phyloP scores from a whole-genome alignment of 345 rosid genomes.

The Arabis alpina region DNA sequence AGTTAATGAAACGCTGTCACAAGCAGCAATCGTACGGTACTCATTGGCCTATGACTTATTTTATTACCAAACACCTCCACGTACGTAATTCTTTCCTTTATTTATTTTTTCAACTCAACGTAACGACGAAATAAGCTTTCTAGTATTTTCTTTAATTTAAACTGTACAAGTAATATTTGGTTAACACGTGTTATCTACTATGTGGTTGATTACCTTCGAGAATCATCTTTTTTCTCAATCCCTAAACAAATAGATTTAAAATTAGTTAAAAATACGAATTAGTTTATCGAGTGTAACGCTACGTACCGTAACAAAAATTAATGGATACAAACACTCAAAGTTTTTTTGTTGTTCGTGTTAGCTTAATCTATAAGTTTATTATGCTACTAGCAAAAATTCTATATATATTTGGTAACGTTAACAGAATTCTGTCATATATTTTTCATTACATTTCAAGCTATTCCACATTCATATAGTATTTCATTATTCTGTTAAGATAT shows the following conservation, averaged over 20 bases:
- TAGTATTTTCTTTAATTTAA: slow-evolving; percentile 12
- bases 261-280: background rate
- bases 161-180: slow-evolving; percentile 34
- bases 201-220: slow-evolving; percentile 30
- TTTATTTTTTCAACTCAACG: background rate
- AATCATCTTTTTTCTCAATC: slow-evolving; percentile 31
- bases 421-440: background rate
- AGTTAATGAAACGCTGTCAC: slow-evolving; percentile 38
- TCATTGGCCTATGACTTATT: slow-evolving; percentile 29
- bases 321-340: background rate
- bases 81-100: background rate
- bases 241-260: slow-evolving; percentile 29
- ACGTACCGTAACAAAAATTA: slow-evolving; percentile 38
- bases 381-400: background rate
- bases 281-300: slow-evolving; percentile 39
- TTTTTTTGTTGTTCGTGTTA: background rate
- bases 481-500: no score
- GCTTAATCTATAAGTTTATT: background rate
- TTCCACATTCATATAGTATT: no score
- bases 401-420: background rate
- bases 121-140: slow-evolving; percentile 44
- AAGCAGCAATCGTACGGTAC: slow-evolving; percentile 40
- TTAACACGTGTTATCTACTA: slow-evolving; percentile 12
- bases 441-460: no score
- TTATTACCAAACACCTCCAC: slow-evolving; percentile 29